phyloP scores from a whole-genome alignment of 2,329 filamentous ascomycete species.

The Fusarium denticulatum region DNA sequence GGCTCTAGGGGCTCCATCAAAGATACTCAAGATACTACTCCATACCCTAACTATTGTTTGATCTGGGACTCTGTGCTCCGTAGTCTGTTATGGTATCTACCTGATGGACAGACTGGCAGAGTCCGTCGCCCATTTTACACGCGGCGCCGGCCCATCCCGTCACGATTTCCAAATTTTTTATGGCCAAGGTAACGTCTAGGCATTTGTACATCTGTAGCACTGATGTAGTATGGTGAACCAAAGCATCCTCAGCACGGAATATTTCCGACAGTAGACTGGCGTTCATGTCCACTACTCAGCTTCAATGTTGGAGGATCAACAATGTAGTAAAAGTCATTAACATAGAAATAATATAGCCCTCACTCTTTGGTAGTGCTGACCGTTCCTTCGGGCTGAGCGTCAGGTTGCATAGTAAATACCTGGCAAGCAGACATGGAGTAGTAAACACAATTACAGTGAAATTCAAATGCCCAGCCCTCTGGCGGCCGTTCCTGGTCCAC shows the following conservation, averaged over 20 bases:
- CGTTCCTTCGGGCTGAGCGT: background rate
- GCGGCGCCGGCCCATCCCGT: conserved; percentile 36
- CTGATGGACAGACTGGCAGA: background rate
- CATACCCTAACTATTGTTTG: background rate
- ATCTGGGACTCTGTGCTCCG: background rate
- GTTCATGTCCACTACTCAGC: background rate
- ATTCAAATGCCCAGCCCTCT: conserved; percentile 1
- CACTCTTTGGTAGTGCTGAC: background rate
- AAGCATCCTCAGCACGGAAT: background rate
- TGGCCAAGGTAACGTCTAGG: background rate
- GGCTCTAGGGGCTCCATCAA: background rate
- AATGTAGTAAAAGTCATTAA: background rate
- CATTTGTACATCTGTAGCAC: background rate
- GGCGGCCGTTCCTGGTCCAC: conserved; percentile 13
- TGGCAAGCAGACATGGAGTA: background rate
- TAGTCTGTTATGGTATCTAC: background rate
- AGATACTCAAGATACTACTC: background rate
- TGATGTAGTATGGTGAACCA: background rate
- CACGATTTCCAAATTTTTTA: conserved; percentile 3
- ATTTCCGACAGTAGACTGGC: background rate
- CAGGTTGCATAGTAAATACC: background rate
- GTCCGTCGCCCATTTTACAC: background rate
- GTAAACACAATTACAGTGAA: background rate
- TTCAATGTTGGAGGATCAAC: background rate
- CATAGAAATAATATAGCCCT: background rate